These are phyloP conservation scores for Trametes sp. DNA, from an alignment of 1,284 basidiomycete species.

Conservation along the genomic window DNA sequence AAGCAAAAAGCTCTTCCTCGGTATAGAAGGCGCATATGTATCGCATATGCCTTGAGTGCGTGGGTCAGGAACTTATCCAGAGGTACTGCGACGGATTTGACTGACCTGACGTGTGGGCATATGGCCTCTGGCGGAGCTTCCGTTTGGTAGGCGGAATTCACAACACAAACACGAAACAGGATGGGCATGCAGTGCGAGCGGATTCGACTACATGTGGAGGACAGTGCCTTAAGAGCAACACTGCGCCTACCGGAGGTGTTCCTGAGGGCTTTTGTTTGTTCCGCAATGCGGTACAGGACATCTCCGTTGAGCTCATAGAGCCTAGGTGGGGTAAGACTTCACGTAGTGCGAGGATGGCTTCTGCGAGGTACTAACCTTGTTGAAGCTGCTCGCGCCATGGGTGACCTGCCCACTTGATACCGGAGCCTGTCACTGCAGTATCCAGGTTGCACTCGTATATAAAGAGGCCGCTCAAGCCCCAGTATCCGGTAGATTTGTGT, in stretches of 20 bases:
- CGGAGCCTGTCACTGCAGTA: too few species aligned
- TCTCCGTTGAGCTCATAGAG: not conserved
- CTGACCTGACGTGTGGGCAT: slow-evolving; percentile 1
- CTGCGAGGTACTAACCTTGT: too few species aligned
- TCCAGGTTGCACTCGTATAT: too few species aligned
- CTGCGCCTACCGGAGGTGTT: not conserved
- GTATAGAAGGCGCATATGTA: not conserved
- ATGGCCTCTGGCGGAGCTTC: not conserved
- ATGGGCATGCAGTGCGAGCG: not conserved
- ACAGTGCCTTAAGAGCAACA: not conserved
- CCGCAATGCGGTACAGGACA: not conserved
- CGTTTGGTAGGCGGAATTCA: not conserved
- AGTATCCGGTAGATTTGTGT: too few species aligned
- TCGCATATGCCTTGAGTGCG: not conserved
- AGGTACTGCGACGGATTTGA: not conserved
- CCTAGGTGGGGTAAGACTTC: not conserved
- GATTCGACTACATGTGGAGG: not conserved
- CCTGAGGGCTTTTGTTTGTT: not conserved
- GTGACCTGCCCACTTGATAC: too few species aligned
- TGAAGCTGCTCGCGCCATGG: too few species aligned
- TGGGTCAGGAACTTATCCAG: not conserved
- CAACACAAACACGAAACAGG: not conserved
- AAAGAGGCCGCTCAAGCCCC: too few species aligned
- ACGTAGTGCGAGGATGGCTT: too few species aligned
- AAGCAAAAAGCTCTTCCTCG: not conserved